These are phyloP conservation scores for Vickermania ingenoplastis DNA, from an alignment of 208 protist species.

Conservation along the genomic window DNA sequence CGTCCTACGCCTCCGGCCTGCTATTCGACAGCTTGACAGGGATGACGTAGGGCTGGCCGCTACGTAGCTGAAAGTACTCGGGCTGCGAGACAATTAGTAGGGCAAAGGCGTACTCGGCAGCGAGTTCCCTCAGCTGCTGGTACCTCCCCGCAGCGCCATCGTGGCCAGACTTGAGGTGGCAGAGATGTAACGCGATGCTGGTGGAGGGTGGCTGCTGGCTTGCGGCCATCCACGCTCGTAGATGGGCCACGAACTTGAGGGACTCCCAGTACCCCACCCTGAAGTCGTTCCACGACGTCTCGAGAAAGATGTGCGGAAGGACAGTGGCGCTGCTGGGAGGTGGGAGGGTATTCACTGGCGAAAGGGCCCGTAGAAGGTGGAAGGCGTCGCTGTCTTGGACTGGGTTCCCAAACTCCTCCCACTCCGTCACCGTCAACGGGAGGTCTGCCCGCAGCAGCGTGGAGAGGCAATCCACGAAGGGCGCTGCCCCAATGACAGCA, in stretches of 20 bases:
- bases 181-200: conserved; percentile 33
- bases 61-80: background rate
- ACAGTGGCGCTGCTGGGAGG: background rate
- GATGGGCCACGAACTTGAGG: conserved; percentile 28
- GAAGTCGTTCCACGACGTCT: conserved; percentile 50
- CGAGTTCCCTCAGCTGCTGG: conserved; percentile 41
- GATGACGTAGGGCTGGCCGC: background rate
- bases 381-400: conserved; percentile 41
- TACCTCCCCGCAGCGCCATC: conserved; percentile 50
- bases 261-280: conserved; percentile 67
- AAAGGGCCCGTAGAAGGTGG: conserved; percentile 50
- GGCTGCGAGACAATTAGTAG: conserved; percentile 3
- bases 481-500: conserved; percentile 45
- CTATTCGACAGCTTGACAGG: too few relatives aligned
- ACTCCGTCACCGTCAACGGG: conserved; percentile 71
- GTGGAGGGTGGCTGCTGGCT: background rate
- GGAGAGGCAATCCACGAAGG: conserved; percentile 86
- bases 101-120: conserved; percentile 58
- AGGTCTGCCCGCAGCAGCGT: conserved; percentile 66
- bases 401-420: conserved; percentile 88
- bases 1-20: too few relatives aligned
- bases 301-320: conserved; percentile 39
- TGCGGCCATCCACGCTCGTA: conserved; percentile 13
- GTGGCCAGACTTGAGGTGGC: conserved; percentile 44
- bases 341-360: conserved; percentile 63